A percentile compares a stretch with the other conserved stretches of the same genome.
Evolutionary conservation across 2,329 filamentous ascomycete genomes (phyloP).

Genomic region (Trichoderma lentiforme): DNA sequence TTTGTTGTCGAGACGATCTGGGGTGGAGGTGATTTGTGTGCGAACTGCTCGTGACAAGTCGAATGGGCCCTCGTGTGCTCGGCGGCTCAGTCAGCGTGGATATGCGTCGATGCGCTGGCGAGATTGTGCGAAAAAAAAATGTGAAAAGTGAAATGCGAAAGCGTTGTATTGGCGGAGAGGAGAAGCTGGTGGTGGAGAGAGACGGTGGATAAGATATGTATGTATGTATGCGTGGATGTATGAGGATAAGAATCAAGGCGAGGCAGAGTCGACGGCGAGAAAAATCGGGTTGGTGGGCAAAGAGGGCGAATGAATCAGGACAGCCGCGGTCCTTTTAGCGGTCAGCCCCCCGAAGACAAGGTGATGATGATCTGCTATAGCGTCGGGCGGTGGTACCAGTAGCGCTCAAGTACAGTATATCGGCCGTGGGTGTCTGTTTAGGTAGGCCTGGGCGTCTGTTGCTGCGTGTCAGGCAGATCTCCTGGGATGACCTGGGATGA

Average conservation of each 20-base stretch:
- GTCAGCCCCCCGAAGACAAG: constrained; percentile 16
- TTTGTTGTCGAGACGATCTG: not conserved
- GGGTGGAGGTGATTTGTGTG: not conserved
- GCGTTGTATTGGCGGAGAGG: constrained; percentile 3
- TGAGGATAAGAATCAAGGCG: not conserved
- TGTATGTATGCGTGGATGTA: not conserved
- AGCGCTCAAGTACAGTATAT: constrained; percentile 1
- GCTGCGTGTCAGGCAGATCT: constrained; percentile 13
- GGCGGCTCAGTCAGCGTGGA: constrained; percentile 14
- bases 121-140: not conserved
- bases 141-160: not conserved
- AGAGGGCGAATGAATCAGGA: constrained; percentile 15
- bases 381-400: constrained; percentile 18
- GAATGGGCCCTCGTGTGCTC: constrained; percentile 3
- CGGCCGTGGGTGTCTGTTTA: not conserved
- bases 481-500: not conserved
- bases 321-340: constrained; percentile 18
- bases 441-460: not conserved
- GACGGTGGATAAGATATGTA: not conserved
- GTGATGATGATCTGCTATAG: constrained; percentile 21
- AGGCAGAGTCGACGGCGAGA: constrained; percentile 9
- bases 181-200: constrained; percentile 6
- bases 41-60: constrained; percentile 11
- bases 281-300: constrained; percentile 7
- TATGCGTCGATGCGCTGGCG: constrained; percentile 13